Evolutionary conservation across 306 rosid genomes (phyloP).

Genomic region (Sindora glabra): DNA sequence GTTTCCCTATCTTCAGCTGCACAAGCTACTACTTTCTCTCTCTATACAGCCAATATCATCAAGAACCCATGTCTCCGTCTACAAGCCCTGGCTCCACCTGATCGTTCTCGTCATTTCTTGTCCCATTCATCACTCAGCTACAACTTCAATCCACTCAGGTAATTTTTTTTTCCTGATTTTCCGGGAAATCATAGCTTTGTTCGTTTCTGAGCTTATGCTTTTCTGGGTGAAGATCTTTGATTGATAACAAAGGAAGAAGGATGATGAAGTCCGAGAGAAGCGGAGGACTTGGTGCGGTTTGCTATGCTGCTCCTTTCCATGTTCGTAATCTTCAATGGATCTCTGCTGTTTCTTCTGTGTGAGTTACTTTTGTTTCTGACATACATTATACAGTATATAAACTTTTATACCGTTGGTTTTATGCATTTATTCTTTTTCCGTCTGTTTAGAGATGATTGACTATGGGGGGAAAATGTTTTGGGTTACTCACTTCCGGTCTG

Average conservation of each 20-base stretch:
- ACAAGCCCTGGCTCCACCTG: background rate
- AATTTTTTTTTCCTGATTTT: background rate
- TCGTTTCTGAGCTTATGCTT: background rate
- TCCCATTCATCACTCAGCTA: background rate
- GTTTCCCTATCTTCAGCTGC: background rate
- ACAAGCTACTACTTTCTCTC: slow-evolving; percentile 2
- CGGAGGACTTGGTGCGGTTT: slow-evolving; percentile 30
- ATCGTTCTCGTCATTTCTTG: slow-evolving; percentile 2
- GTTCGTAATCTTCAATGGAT: slow-evolving; percentile 52
- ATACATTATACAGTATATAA: background rate
- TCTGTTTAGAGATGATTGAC: too few relatives aligned
- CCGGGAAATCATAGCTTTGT: background rate
- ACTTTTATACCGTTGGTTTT: background rate
- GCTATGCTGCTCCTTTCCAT: slow-evolving; percentile 50
- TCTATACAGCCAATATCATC: background rate
- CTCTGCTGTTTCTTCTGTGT: slow-evolving; percentile 58
- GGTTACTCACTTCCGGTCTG: background rate
- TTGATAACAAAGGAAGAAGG: slow-evolving; percentile 17
- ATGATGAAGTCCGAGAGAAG: slow-evolving; percentile 12
- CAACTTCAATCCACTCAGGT: slow-evolving; percentile 20
- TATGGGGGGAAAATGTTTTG: background rate
- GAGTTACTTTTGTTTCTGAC: background rate
- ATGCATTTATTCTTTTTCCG: too few relatives aligned
- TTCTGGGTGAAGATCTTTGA: slow-evolving; percentile 22
- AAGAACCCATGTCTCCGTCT: background rate